A percentile compares a stretch with the other conserved stretches of the same genome.
These are phyloP conservation scores for Thalassiosira profunda DNA, from an alignment of 108 stramenopile species.

Conservation along the genomic window DNA sequence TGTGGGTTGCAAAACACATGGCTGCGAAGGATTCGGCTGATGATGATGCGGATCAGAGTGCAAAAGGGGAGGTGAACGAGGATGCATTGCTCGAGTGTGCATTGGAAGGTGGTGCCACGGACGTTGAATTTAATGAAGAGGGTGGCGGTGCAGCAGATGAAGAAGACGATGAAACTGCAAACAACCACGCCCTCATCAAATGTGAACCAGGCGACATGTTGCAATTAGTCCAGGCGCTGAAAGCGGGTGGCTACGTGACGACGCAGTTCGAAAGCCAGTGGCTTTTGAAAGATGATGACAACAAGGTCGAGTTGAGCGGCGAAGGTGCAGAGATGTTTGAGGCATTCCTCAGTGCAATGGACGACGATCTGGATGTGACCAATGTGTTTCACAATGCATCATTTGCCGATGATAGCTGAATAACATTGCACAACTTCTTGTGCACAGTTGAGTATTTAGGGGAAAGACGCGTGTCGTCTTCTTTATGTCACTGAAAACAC, in stretches of 20 bases:
- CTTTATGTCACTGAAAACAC: too few species aligned
- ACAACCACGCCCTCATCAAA: conserved; percentile 49
- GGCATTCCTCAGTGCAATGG: conserved; percentile 60
- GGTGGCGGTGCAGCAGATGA: conserved; percentile 12
- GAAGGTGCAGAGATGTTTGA: conserved; percentile 54
- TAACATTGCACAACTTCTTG: too few species aligned
- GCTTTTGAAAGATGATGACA: conserved; percentile 49
- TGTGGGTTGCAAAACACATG: conserved; percentile 43
- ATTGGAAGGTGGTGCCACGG: conserved; percentile 70
- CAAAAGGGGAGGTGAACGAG: conserved; percentile 48
- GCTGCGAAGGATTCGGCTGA: conserved; percentile 7
- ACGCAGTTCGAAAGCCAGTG: conserved; percentile 68
- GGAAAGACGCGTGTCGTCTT: too few species aligned
- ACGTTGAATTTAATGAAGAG: conserved; percentile 54
- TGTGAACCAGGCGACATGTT: conserved; percentile 62
- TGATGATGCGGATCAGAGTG: conserved; percentile 38
- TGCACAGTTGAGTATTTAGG: too few species aligned
- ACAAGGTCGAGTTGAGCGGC: conserved; percentile 41
- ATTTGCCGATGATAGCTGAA: conserved; percentile 2
- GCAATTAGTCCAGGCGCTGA: conserved; percentile 50
- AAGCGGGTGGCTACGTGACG: conserved; percentile 33
- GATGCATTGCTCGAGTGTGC: conserved; percentile 72
- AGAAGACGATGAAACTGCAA: neutral
- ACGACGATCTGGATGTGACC: conserved; percentile 74
- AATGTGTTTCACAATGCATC: conserved; percentile 70